Evolutionary conservation across 169 alveolate genomes (phyloP).

Genomic region (Nephromyces sp.): DNA sequence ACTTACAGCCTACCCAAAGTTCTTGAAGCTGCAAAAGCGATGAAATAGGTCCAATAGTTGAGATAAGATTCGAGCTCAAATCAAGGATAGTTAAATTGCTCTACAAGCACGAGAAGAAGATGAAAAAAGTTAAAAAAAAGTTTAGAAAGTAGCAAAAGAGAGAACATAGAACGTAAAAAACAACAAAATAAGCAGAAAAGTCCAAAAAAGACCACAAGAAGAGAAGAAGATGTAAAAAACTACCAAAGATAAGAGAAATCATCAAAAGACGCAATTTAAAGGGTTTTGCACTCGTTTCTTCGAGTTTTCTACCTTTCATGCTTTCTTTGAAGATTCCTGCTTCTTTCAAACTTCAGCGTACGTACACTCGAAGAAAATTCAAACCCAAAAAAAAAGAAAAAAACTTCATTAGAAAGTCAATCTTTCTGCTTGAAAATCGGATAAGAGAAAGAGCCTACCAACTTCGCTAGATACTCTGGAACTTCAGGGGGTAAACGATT

Average conservation of each 20-base stretch:
- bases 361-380: too few relatives aligned
- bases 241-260: background rate
- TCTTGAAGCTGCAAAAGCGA: constrained; percentile 33
- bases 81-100: constrained; percentile 36
- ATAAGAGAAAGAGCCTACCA: background rate
- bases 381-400: background rate
- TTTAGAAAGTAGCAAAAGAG: background rate
- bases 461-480: background rate
- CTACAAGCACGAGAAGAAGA: constrained; percentile 1
- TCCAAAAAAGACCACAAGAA: background rate
- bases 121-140: background rate
- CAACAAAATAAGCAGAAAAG: background rate
- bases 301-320: too few relatives aligned
- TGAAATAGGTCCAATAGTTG: constrained; percentile 24
- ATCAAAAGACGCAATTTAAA: too few relatives aligned
- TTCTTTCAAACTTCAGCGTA: too few relatives aligned
- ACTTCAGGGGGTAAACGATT: constrained; percentile 33
- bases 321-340: too few relatives aligned
- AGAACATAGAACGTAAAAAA: background rate
- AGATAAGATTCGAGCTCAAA: constrained; percentile 36
- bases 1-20: constrained; percentile 40
- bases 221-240: background rate
- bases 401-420: background rate
- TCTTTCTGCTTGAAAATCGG: background rate
- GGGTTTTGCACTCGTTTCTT: too few relatives aligned